Evolutionary conservation across 768 basidiomycete species (phyloP).

Genomic region (Lentinula guzmanii): DNA sequence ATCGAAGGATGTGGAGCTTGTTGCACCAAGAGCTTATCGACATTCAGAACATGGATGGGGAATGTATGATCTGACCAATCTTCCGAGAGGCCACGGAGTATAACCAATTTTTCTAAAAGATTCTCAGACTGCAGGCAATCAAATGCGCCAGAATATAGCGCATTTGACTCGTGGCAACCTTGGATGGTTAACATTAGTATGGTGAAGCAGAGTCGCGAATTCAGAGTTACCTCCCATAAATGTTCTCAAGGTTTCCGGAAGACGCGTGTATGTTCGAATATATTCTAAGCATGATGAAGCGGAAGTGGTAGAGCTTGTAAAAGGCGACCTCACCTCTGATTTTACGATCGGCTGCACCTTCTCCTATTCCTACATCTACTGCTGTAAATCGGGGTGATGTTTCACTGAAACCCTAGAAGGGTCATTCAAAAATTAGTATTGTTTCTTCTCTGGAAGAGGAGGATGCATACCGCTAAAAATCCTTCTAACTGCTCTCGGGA

Average conservation of each 20-base stretch:
- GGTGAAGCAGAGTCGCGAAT: neutral
- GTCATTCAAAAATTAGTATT: neutral
- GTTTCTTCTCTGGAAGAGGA: neutral
- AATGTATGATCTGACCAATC: slow-evolving; percentile 36
- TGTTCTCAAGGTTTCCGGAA: slow-evolving; percentile 69
- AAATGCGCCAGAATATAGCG: slow-evolving; percentile 50
- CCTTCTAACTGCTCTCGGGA: slow-evolving; percentile 60
- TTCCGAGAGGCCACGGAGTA: slow-evolving; percentile 46
- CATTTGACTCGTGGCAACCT: slow-evolving; percentile 43
- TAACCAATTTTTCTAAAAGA: slow-evolving; percentile 59
- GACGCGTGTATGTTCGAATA: slow-evolving; percentile 60
- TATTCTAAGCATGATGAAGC: slow-evolving; percentile 41
- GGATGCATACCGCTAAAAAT: slow-evolving; percentile 45
- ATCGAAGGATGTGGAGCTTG: slow-evolving; percentile 24
- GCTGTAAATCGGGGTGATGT: slow-evolving; percentile 65
- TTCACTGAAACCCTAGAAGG: slow-evolving; percentile 58
- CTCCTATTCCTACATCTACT: slow-evolving; percentile 63
- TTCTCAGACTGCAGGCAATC: slow-evolving; percentile 53
- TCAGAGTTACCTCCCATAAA: slow-evolving; percentile 59
- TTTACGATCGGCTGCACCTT: slow-evolving; percentile 58
- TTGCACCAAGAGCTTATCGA: slow-evolving; percentile 45
- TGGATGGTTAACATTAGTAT: neutral
- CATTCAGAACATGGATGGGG: slow-evolving; percentile 44
- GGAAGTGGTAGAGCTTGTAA: neutral
- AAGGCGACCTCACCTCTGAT: slow-evolving; percentile 49